These are phyloP conservation scores for Talaromyces piceae DNA, from an alignment of 2,329 filamentous ascomycete species.

Conservation along the genomic window DNA sequence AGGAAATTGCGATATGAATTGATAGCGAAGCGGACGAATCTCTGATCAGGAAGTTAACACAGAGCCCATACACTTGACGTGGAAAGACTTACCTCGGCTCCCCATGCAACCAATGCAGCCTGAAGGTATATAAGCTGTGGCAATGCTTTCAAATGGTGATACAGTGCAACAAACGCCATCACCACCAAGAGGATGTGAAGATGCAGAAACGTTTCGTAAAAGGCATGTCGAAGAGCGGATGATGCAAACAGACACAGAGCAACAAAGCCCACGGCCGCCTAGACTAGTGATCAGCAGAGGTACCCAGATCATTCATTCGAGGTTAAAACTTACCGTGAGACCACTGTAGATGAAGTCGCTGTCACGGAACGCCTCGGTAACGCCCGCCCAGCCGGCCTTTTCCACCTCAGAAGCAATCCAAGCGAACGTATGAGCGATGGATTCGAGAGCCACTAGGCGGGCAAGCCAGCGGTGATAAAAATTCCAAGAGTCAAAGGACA, in stretches of 20 bases:
- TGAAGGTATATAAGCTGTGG: conserved; percentile 69
- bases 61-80: background rate
- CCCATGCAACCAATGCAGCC: conserved; percentile 69
- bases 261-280: conserved; percentile 49
- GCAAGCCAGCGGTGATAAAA: conserved; percentile 77
- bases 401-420: conserved; percentile 66
- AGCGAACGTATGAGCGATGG: conserved; percentile 56
- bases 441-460: conserved; percentile 60
- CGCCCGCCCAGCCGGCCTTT: conserved; percentile 28
- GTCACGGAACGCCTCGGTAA: conserved; percentile 22
- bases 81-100: conserved; percentile 46
- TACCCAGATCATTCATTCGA: background rate
- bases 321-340: conserved; percentile 33
- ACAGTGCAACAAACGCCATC: conserved; percentile 62
- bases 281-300: conserved; percentile 12
- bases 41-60: conserved; percentile 22
- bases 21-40: conserved; percentile 55
- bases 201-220: conserved; percentile 94
- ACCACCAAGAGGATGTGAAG: conserved; percentile 71
- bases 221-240: conserved; percentile 80
- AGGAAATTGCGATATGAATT: conserved; percentile 59
- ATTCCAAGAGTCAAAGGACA: conserved; percentile 94
- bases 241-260: conserved; percentile 63
- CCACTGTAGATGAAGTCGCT: conserved; percentile 34
- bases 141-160: conserved; percentile 66